Evolutionary conservation across 164 flowering plant genomes (phyloP).

Genomic region (Annona squamosa): DNA sequence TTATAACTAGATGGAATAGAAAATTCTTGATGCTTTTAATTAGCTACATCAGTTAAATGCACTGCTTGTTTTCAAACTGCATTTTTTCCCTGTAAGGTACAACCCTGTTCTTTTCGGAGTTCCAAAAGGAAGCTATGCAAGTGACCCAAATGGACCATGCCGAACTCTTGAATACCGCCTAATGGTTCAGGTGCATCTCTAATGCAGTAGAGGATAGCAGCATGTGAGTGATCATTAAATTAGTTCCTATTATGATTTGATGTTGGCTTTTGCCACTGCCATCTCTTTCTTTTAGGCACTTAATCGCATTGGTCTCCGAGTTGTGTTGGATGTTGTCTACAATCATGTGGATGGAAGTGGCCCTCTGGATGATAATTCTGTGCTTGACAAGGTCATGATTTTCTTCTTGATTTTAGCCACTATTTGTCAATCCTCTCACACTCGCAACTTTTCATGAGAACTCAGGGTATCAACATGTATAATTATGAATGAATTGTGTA

Average conservation of each 20-base stretch:
- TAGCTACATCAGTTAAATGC: background rate
- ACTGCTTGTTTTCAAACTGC: slow-evolving; percentile 1
- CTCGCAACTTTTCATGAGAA: background rate
- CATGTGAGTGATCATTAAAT: background rate
- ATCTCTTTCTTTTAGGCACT: slow-evolving; percentile 49
- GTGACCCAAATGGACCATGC: slow-evolving; percentile 62
- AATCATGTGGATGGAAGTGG: slow-evolving; percentile 91
- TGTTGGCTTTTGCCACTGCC: background rate
- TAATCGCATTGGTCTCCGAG: slow-evolving; percentile 69
- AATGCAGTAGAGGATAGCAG: slow-evolving; percentile 34
- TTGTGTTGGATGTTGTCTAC: slow-evolving; percentile 92
- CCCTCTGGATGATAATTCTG: slow-evolving; percentile 67
- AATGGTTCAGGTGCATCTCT: slow-evolving; percentile 75
- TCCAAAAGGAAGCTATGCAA: slow-evolving; percentile 97
- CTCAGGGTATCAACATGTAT: background rate
- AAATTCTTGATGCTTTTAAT: background rate
- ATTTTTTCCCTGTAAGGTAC: slow-evolving; percentile 38
- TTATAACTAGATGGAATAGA: background rate
- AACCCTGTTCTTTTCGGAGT: slow-evolving; percentile 97
- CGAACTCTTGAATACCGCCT: slow-evolving; percentile 78
- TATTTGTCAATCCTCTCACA: background rate
- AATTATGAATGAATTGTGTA: background rate
- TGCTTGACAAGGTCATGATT: slow-evolving; percentile 78
- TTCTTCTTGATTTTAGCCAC: slow-evolving; percentile 7
- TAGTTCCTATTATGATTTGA: background rate